Evolutionary conservation across 1,284 basidiomycete genomes (phyloP).

Genomic region (Heterobasidion parviporum): DNA sequence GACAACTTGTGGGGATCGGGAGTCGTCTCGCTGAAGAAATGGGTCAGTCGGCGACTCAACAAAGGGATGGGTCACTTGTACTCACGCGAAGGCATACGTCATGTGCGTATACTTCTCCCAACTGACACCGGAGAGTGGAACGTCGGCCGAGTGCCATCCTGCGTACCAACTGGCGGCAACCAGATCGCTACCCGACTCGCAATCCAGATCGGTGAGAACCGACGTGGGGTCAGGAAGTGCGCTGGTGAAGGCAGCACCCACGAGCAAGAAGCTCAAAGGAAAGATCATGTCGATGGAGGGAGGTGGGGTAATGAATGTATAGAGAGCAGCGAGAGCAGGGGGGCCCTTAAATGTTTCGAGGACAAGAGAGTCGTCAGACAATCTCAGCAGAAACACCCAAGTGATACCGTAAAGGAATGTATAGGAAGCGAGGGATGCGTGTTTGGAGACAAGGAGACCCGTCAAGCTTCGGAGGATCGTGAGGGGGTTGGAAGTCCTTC

Average conservation of each 20-base stretch:
- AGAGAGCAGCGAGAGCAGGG: background rate
- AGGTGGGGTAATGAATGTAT: background rate
- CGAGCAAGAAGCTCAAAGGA: background rate
- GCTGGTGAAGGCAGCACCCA: background rate
- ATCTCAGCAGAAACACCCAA: too few species aligned
- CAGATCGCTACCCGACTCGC: background rate
- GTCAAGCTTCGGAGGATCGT: too few species aligned
- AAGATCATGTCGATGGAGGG: background rate
- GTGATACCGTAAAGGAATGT: too few species aligned
- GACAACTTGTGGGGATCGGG: constrained; percentile 27
- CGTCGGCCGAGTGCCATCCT: constrained; percentile 46
- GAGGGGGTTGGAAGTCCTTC: too few species aligned
- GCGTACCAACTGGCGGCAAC: constrained; percentile 56
- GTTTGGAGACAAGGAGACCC: too few species aligned
- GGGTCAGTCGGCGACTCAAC: too few species aligned
- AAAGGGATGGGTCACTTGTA: constrained; percentile 18
- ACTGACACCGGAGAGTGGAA: constrained; percentile 39
- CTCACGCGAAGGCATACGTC: constrained; percentile 55
- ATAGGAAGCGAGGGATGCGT: too few species aligned
- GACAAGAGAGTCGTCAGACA: background rate
- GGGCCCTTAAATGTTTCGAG: too few species aligned
- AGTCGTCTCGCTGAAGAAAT: constrained; percentile 14
- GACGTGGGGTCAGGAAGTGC: background rate
- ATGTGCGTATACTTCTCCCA: constrained; percentile 60
- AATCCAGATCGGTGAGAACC: background rate